Conservation (phyloP, 306 rosid species). For the Quillaja saponaria region DNA sequence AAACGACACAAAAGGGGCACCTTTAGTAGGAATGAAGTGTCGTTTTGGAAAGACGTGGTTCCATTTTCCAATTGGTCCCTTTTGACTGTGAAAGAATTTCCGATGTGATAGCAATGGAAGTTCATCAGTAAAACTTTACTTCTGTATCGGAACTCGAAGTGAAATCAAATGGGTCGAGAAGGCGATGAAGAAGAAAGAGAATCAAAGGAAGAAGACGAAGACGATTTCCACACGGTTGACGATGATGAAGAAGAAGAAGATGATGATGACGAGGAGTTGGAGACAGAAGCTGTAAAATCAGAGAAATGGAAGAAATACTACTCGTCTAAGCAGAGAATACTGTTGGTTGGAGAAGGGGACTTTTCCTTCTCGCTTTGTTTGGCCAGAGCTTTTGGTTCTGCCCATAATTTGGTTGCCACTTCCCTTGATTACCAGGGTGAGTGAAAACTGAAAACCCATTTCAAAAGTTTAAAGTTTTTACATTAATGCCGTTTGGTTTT, state of each 20-base stretch:
- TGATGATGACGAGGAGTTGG: slow-evolving; percentile 17
- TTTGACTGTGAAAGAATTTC: no score
- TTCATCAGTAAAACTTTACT: no score
- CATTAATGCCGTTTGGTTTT: slow-evolving; percentile 20
- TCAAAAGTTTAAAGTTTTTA: background rate
- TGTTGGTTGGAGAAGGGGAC: slow-evolving; percentile 84
- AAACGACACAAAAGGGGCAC: no score
- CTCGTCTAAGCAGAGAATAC: slow-evolving; percentile 64
- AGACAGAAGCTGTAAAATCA: slow-evolving; percentile 23
- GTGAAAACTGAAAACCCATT: background rate
- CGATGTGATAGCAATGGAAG: no score
- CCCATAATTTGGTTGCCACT: slow-evolving; percentile 68
- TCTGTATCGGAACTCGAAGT: no score
- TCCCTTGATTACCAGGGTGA: slow-evolving; percentile 70
- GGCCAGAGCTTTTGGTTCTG: slow-evolving; percentile 63
- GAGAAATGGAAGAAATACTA: slow-evolving; percentile 73
- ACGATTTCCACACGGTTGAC: background rate
- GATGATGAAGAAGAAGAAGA: background rate
- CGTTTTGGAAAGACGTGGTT: no score
- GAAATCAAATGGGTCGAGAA: slow-evolving; percentile 17
- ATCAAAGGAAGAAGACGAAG: slow-evolving; percentile 8
- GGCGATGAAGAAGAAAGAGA: slow-evolving; percentile 22
- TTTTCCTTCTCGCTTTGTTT: slow-evolving; percentile 68
- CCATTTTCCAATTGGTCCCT: no score
- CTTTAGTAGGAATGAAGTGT: no score